Evolutionary conservation across 2,329 filamentous ascomycete genomes (phyloP).

Genomic region (Fusarium neocosmosporiellum): DNA sequence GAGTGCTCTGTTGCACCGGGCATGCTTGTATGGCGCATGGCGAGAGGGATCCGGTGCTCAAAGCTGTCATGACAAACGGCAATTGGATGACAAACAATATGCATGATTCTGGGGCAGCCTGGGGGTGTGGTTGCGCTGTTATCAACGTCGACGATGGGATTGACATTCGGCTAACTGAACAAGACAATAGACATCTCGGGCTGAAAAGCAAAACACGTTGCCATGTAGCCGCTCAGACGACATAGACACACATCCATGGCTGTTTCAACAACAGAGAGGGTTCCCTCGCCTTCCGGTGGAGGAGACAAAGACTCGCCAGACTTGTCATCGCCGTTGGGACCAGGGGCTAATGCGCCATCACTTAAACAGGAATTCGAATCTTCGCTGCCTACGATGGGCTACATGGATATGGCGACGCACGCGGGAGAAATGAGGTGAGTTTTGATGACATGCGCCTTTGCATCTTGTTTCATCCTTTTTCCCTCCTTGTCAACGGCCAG

Average conservation of each 20-base stretch:
- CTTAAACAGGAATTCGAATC: conserved; percentile 65
- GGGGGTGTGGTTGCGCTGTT: not conserved
- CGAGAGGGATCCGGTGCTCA: conserved; percentile 16
- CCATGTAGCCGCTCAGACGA: not conserved
- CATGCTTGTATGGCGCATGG: conserved; percentile 26
- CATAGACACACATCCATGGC: conserved; percentile 1
- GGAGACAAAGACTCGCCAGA: conserved; percentile 13
- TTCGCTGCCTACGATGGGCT: conserved; percentile 65
- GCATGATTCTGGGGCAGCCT: not conserved
- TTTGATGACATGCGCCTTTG: conserved; percentile 31
- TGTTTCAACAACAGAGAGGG: conserved; percentile 8
- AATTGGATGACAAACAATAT: conserved; percentile 17
- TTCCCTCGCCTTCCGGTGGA: conserved; percentile 1
- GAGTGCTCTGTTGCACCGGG: conserved; percentile 27
- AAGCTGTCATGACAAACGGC: conserved; percentile 12
- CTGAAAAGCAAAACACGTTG: not conserved
- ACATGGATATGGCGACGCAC: conserved; percentile 62
- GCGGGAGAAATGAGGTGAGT: conserved; percentile 67
- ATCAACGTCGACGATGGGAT: not conserved
- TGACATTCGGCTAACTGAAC: conserved; percentile 15
- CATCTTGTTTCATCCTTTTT: not conserved
- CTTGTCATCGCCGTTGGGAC: conserved; percentile 8
- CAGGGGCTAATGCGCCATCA: conserved; percentile 36
- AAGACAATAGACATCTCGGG: not conserved
- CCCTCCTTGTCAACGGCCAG: not conserved